phyloP scores from a whole-genome alignment of 441 rosid genomes.

The Euphorbia schlechtendalii region DNA sequence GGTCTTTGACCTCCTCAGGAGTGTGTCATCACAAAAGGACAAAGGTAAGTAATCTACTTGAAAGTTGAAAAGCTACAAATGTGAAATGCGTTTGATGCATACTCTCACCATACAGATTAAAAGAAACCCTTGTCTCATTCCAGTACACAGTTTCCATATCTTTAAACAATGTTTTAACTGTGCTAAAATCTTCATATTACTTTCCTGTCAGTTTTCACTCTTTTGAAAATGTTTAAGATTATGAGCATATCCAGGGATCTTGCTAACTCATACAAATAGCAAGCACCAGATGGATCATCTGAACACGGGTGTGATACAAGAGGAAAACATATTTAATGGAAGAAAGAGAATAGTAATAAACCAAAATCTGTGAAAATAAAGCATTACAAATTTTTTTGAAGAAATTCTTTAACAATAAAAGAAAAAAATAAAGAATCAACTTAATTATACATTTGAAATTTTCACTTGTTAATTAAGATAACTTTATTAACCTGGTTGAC shows the following conservation, averaged over 20 bases:
- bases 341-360: not conserved
- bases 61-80: too few relatives aligned
- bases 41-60: conserved; percentile 10
- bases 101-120: not conserved
- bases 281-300: not conserved
- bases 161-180: too few relatives aligned
- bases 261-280: not conserved
- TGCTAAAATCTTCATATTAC: too few relatives aligned
- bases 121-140: not conserved
- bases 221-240: too few relatives aligned
- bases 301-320: not conserved
- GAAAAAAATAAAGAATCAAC: too few relatives aligned
- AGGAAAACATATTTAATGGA: not conserved
- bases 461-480: too few relatives aligned
- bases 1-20: conserved; percentile 64
- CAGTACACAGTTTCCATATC: too few relatives aligned
- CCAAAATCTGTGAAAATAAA: not conserved
- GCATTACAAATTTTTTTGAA: too few relatives aligned
- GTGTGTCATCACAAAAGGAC: conserved; percentile 19
- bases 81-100: not conserved
- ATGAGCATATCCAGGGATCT: too few relatives aligned
- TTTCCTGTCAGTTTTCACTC: not conserved
- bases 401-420: too few relatives aligned
- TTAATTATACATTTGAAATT: too few relatives aligned
- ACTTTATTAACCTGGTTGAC: not conserved